Evolutionary conservation across 1,139 yeast species (phyloP).

Genomic region (Spathaspora jeffriesii): DNA sequence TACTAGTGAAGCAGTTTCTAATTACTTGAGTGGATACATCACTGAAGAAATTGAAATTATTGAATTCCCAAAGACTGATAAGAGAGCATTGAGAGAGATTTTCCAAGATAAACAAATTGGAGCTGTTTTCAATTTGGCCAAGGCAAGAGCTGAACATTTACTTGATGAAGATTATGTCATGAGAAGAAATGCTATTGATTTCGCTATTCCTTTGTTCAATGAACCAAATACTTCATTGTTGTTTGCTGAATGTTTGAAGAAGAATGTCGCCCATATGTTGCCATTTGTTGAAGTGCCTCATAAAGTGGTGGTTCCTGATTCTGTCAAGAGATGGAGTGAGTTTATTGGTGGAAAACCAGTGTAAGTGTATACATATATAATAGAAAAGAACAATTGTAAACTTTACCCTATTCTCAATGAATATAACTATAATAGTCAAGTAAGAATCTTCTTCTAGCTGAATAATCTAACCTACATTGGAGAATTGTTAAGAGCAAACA

Average conservation of each 20-base stretch:
- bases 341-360: constrained; percentile 92
- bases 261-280: constrained; percentile 62
- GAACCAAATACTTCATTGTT: constrained; percentile 92
- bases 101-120: constrained; percentile 84
- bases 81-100: constrained; percentile 89
- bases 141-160: constrained; percentile 81
- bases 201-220: constrained; percentile 93
- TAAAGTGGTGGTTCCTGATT: constrained; percentile 69
- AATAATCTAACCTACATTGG: constrained; percentile 16
- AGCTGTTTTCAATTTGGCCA: constrained; percentile 90
- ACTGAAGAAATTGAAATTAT: constrained; percentile 60
- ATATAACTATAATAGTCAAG: no score
- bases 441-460: no score
- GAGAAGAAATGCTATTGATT: constrained; percentile 99
- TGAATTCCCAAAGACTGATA: constrained; percentile 90
- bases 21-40: constrained; percentile 57
- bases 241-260: constrained; percentile 82
- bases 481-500: constrained; percentile 4
- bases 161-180: constrained; percentile 91
- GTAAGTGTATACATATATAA: constrained; percentile 21
- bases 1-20: constrained; percentile 71
- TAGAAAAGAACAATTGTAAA: background rate
- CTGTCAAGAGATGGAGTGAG: constrained; percentile 96
- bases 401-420: no score
- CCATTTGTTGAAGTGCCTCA: constrained; percentile 40